phyloP scores from a whole-genome alignment of 345 rosid species.

The Salix koriyanagi region DNA sequence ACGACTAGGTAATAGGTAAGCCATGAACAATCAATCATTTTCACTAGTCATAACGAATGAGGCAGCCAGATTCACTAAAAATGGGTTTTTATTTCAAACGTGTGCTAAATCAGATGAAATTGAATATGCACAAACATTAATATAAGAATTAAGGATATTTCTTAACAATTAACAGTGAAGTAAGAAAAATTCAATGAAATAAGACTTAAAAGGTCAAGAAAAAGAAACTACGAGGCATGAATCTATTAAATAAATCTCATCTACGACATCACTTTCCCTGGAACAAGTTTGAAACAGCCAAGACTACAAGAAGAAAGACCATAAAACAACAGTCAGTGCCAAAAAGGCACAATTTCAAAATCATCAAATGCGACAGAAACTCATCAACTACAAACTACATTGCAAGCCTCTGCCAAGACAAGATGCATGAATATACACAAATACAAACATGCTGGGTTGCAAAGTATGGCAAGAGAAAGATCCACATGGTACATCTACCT shows the following conservation, averaged over 20 bases:
- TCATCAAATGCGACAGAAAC: neutral
- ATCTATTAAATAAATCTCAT: neutral
- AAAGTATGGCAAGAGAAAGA: neutral
- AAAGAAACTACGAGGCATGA: neutral
- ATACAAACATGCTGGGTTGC: neutral
- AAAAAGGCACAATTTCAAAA: neutral
- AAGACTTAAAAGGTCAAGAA: neutral
- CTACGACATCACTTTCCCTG: neutral
- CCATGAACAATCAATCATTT: neutral
- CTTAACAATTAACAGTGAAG: neutral
- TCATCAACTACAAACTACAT: neutral
- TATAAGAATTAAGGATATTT: neutral
- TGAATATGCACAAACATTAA: neutral
- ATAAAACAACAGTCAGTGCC: neutral
- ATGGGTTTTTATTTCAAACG: neutral
- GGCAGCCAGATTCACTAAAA: neutral
- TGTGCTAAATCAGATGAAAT: neutral
- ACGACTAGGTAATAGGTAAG: neutral
- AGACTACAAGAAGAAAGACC: neutral
- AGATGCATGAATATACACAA: neutral
- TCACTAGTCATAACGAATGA: neutral
- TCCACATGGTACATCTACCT: conserved; percentile 46
- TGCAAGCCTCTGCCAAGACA: neutral
- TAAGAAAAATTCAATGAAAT: neutral
- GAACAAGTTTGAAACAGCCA: neutral